A percentile compares a stretch with the other conserved stretches of the same genome.
Conservation (phyloP, 176 grass and related monocot species). For the Ampelocalamus luodianensis region DNA sequence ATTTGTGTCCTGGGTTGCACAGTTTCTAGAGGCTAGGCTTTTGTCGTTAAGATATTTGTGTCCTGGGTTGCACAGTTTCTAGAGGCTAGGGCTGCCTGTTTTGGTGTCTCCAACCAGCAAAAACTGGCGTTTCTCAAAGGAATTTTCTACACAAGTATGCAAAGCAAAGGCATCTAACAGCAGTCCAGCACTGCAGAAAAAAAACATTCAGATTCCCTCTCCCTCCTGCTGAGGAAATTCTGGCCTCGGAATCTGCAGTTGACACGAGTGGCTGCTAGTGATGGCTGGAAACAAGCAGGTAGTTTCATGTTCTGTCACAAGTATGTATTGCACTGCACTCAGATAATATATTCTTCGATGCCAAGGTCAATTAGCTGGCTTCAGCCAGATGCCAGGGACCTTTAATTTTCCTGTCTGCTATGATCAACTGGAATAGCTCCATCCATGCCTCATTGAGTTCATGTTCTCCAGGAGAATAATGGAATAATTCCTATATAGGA, state of each 20-base stretch:
- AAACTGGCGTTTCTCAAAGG: constrained; percentile 15
- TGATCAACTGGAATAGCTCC: neutral
- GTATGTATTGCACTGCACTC: neutral
- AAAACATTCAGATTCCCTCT: constrained; percentile 46
- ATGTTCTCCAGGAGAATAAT: constrained; percentile 23
- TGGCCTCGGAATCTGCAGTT: constrained; percentile 30
- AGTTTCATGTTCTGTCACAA: constrained; percentile 50
- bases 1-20: neutral
- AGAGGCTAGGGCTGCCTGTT: neutral
- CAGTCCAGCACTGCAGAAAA: constrained; percentile 14
- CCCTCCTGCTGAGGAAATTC: constrained; percentile 42
- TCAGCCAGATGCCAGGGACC: neutral
- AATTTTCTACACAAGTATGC: constrained; percentile 23
- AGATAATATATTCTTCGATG: constrained; percentile 27
- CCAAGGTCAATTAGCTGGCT: neutral
- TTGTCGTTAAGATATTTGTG: neutral
- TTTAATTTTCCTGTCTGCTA: neutral
- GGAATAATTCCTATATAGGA: neutral
- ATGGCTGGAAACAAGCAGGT: constrained; percentile 34
- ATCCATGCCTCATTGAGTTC: constrained; percentile 2
- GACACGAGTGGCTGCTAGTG: constrained; percentile 35
- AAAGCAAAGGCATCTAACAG: constrained; percentile 13
- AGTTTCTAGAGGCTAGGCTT: neutral
- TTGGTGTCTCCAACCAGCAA: neutral
- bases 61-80: neutral